Conservation (phyloP, 2,329 filamentous ascomycete genomes). For the Ophiostoma triangulosporum region DNA sequence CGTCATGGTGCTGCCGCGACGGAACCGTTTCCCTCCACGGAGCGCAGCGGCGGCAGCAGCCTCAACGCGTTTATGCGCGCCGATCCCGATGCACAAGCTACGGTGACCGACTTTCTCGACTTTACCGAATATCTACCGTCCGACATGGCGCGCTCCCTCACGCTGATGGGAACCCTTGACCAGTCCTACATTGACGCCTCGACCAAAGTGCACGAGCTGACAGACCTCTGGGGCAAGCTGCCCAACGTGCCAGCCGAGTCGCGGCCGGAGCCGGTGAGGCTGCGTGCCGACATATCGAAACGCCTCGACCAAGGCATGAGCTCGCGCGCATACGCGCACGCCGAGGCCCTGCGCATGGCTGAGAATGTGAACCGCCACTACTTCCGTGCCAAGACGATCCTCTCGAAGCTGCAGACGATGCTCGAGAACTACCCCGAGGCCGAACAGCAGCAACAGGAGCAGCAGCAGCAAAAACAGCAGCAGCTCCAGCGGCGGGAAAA, state of each 20-base stretch:
- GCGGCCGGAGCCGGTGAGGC: slow-evolving; percentile 33
- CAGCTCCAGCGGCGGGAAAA: slow-evolving; percentile 46
- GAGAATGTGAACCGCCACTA: slow-evolving; percentile 51
- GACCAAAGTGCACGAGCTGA: slow-evolving; percentile 39
- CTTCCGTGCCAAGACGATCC: slow-evolving; percentile 43
- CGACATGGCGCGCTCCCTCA: slow-evolving; percentile 52
- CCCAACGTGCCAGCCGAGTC: slow-evolving; percentile 33
- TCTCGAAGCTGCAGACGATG: slow-evolving; percentile 46
- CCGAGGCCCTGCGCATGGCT: slow-evolving; percentile 49
- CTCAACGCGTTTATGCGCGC: slow-evolving; percentile 37
- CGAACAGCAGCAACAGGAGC: slow-evolving; percentile 38
- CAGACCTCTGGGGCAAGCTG: slow-evolving; percentile 42
- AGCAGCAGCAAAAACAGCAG: slow-evolving; percentile 40
- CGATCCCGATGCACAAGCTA: slow-evolving; percentile 55
- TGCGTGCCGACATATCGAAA: slow-evolving; percentile 48
- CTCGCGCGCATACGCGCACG: slow-evolving; percentile 44
- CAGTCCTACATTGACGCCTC: slow-evolving; percentile 43
- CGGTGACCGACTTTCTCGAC: slow-evolving; percentile 57
- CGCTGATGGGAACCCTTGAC: slow-evolving; percentile 52
- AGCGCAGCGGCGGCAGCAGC: slow-evolving; percentile 21
- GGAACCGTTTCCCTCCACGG: slow-evolving; percentile 13
- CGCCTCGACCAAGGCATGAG: slow-evolving; percentile 39
- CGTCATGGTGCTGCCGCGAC: not conserved
- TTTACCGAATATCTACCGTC: slow-evolving; percentile 57
- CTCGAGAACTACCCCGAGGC: slow-evolving; percentile 43